Evolutionary conservation across 345 rosid genomes (phyloP).

Genomic region (Eucalyptus dawsonii): DNA sequence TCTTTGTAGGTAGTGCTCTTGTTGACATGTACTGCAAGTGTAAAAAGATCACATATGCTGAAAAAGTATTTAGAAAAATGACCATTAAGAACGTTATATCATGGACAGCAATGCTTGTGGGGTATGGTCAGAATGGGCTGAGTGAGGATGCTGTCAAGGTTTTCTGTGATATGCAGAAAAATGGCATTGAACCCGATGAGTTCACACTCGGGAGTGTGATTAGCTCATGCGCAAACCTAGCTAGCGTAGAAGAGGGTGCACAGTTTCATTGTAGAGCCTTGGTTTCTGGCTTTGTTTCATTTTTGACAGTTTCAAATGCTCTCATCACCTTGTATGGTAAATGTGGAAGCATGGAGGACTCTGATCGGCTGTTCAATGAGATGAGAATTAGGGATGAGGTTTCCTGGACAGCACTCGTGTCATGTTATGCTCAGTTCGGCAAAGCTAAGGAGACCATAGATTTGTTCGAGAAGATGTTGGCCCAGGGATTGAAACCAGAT

Average conservation of each 20-base stretch:
- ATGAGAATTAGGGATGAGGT: constrained; percentile 72
- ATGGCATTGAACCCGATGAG: constrained; percentile 75
- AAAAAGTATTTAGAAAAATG: constrained; percentile 54
- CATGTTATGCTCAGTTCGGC: constrained; percentile 82
- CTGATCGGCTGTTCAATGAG: constrained; percentile 48
- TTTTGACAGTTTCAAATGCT: constrained; percentile 67
- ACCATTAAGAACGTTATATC: constrained; percentile 66
- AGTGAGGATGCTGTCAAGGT: constrained; percentile 65
- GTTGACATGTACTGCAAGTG: constrained; percentile 95
- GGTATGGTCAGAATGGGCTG: constrained; percentile 76
- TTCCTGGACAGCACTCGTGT: constrained; percentile 89
- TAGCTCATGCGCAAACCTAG: constrained; percentile 84
- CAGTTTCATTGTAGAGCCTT: constrained; percentile 75
- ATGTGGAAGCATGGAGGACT: constrained; percentile 73
- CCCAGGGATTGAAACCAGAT: constrained; percentile 66
- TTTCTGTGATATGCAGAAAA: constrained; percentile 61
- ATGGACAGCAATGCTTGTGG: constrained; percentile 94
- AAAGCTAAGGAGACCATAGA: constrained; percentile 64
- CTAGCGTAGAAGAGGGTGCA: constrained; percentile 82
- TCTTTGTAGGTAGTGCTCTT: constrained; percentile 84
- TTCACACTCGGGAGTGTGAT: constrained; percentile 77
- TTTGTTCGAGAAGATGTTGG: constrained; percentile 65
- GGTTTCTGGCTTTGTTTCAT: constrained; percentile 49
- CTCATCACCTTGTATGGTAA: constrained; percentile 80
- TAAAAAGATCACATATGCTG: constrained; percentile 42